Percentiles rank a stretch among this genome's conserved stretches.
phyloP scores from a whole-genome alignment of 2,329 filamentous ascomycete species.

The Rhytidhysteron rufulum region DNA sequence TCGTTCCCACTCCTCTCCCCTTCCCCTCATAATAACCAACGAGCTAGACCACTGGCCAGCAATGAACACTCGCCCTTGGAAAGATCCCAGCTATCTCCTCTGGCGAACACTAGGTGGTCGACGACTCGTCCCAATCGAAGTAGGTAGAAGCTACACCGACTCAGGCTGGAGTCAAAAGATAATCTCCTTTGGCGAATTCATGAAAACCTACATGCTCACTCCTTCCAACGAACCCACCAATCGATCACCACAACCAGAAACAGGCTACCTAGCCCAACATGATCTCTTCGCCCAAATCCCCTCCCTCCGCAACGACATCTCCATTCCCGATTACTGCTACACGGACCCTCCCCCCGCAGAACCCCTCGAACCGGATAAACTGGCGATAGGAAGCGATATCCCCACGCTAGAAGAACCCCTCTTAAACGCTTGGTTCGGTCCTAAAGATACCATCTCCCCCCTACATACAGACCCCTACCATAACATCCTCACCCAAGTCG shows the following conservation, averaged over 20 bases:
- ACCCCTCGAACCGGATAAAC: conserved; percentile 12
- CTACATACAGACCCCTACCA: conserved; percentile 93
- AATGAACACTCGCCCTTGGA: conserved; percentile 65
- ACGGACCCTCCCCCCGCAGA: conserved; percentile 53
- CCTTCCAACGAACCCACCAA: background rate
- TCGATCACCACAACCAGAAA: conserved; percentile 19
- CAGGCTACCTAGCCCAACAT: conserved; percentile 88
- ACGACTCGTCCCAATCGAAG: conserved; percentile 79
- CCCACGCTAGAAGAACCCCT: conserved; percentile 53
- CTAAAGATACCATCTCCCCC: conserved; percentile 81
- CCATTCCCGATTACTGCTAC: conserved; percentile 81
- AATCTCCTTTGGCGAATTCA: conserved; percentile 68
- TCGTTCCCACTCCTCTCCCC: conserved; percentile 18
- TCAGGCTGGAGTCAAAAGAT: conserved; percentile 79
- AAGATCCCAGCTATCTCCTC: conserved; percentile 68
- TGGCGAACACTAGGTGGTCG: conserved; percentile 70
- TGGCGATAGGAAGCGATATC: conserved; percentile 10
- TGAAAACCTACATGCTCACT: conserved; percentile 56
- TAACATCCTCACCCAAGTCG: conserved; percentile 85
- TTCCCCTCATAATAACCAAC: conserved; percentile 65
- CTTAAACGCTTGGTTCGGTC: conserved; percentile 92
- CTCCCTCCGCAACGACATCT: conserved; percentile 68
- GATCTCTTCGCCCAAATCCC: conserved; percentile 83
- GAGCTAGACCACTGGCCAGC: conserved; percentile 74
- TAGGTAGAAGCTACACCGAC: conserved; percentile 85